Evolutionary conservation across 2,329 filamentous ascomycete genomes (phyloP).

Genomic region (Tolypocladium ovalisporum): DNA sequence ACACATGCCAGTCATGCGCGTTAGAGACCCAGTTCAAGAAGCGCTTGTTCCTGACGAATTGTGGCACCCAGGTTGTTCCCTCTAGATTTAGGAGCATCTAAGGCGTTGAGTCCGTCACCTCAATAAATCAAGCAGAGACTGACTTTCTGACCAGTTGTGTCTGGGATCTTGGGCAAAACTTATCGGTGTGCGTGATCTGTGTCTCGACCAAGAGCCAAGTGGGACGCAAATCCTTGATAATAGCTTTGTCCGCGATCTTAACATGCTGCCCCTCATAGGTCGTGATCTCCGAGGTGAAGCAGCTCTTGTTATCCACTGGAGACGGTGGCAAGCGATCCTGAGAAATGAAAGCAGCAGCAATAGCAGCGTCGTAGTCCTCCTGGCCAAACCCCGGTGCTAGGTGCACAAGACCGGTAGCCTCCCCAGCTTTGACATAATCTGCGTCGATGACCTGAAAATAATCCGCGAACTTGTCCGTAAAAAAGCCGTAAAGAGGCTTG

Average conservation of each 20-base stretch:
- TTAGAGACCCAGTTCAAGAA: constrained; percentile 88
- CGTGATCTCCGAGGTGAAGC: constrained; percentile 63
- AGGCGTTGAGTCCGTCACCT: constrained; percentile 74
- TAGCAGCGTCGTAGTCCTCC: constrained; percentile 81
- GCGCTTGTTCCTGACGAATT: constrained; percentile 79
- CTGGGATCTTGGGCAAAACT: constrained; percentile 86
- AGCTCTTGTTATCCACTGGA: constrained; percentile 74
- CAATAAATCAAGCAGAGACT: constrained; percentile 94
- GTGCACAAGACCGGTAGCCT: constrained; percentile 89
- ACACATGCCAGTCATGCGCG: constrained; percentile 92
- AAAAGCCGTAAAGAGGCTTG: constrained; percentile 80
- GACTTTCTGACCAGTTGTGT: constrained; percentile 88
- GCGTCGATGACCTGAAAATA: constrained; percentile 77
- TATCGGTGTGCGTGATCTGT: constrained; percentile 83
- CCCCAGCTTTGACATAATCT: constrained; percentile 77
- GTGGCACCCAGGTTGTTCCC: constrained; percentile 82
- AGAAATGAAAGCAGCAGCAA: constrained; percentile 69
- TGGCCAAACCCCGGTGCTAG: constrained; percentile 90
- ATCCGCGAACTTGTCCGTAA: constrained; percentile 80
- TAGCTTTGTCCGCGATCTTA: constrained; percentile 84
- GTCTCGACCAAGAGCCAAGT: constrained; percentile 71
- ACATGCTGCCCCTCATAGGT: constrained; percentile 84
- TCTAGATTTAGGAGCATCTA: constrained; percentile 84
- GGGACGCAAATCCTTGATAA: constrained; percentile 78
- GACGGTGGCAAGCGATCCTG: constrained; percentile 64